Evolutionary conservation across 1,284 basidiomycete genomes (phyloP), one percentile per base, ranked within the genome.

Genomic region (Ustilago trichophora): DNA sequence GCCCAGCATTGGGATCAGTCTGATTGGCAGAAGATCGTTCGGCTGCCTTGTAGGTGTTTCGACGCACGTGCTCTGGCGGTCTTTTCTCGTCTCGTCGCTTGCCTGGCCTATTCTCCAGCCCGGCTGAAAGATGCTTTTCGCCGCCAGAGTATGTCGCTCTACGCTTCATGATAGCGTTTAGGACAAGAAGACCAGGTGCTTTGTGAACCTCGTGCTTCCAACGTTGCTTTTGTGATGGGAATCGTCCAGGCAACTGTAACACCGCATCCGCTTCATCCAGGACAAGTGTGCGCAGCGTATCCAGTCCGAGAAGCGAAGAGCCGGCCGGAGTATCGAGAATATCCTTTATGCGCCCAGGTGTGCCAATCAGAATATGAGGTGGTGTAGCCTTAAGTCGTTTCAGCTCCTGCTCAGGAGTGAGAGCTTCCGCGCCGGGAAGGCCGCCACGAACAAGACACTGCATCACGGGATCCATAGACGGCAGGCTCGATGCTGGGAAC

Each of bases 241-340:
- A 79, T 29, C 75, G 66, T 1, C 73, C 72, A 10, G 79, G 79
- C 12, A 81, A 67, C 29, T 76, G 67, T 6, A 81, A 64, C 24
- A 81, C 48, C 6, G 72, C 76, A 48, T 81, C 79, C 0, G 68
- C 77, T 56, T 81, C 79, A 37, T 81, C 79, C 19, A 78, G 44
- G 9, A 75, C 77, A 3, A 81, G 56, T 18, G 77, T 77, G 8
- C 67, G 55, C 24, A 78, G 45, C 10, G 72, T 75, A 10, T 50
- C 49, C 3, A 81, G 24, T 16, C 76, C 73, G 3, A 81, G 67
- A 3, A 76, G 44, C n/a, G 52, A 29, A 11, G 59, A 48, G 24
- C 71, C 73, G 16, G 68, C 69, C 1, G 69, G 65, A 15, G 43
- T 55, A 16, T 52, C 51, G 13, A 78, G 63, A 11, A 79, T 46